A percentile compares a stretch with the other conserved stretches of the same genome.
Evolutionary conservation across 352 stramenopile species (phyloP).

Genomic region (Phytophthora constricta): DNA sequence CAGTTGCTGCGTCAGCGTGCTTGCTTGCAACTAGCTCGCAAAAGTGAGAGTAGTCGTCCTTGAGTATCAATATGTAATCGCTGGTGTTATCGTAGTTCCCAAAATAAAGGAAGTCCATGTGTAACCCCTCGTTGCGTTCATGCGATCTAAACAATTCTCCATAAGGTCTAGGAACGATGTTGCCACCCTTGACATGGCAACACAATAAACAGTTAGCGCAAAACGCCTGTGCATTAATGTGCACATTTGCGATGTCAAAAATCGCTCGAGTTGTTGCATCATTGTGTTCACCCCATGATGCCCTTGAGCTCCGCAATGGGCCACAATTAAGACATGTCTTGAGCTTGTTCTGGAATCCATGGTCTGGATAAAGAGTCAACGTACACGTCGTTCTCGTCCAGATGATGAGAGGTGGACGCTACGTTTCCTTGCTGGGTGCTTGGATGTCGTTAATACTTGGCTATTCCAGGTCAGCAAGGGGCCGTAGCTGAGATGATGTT

Average conservation of each 20-base stretch:
- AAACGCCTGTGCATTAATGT: slow-evolving; percentile 1
- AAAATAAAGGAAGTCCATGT: slow-evolving; percentile 13
- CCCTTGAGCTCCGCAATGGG: too few species aligned
- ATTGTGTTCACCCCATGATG: slow-evolving; percentile 1
- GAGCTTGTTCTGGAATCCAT: too few species aligned
- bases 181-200: slow-evolving; percentile 9
- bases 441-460: too few species aligned
- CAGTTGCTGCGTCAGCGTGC: neutral
- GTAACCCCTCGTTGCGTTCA: slow-evolving; percentile 3
- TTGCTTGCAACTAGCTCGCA: neutral
- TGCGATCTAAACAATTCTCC: neutral
- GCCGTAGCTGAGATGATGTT: too few species aligned
- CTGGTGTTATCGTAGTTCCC: neutral
- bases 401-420: too few species aligned
- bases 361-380: too few species aligned
- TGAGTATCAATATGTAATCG: slow-evolving; percentile 3
- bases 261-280: neutral
- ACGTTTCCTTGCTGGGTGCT: too few species aligned
- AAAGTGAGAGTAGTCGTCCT: slow-evolving; percentile 17
- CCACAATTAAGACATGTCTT: too few species aligned
- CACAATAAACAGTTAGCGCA: slow-evolving; percentile 5
- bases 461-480: too few species aligned
- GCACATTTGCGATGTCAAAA: neutral
- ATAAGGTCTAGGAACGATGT: neutral
- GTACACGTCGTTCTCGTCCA: too few species aligned